Percentiles rank a stretch among this genome's conserved stretches.
These are phyloP conservation scores for Mimosa bimucronata DNA, from an alignment of 306 rosid genomes.

Conservation along the genomic window DNA sequence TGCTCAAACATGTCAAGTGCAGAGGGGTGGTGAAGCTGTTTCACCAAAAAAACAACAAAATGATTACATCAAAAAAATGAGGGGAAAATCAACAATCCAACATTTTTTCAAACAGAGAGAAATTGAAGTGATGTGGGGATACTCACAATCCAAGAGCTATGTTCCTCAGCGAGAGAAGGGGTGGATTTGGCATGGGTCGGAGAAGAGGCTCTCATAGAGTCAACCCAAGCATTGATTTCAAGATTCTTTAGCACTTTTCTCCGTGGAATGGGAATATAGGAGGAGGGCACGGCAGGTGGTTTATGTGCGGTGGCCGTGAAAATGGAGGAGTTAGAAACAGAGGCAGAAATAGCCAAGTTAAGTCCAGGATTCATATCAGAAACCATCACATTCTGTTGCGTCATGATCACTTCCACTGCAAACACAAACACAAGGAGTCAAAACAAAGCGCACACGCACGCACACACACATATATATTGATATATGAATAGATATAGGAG, in stretches of 20 bases:
- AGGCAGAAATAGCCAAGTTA: slow-evolving; percentile 42
- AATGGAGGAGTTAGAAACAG: slow-evolving; percentile 45
- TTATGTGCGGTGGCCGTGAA: slow-evolving; percentile 48
- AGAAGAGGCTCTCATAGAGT: slow-evolving; percentile 92
- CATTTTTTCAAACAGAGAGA: background rate
- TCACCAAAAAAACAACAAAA: background rate
- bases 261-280: slow-evolving; percentile 63
- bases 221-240: slow-evolving; percentile 79
- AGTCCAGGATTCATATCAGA: slow-evolving; percentile 48
- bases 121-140: background rate
- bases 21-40: slow-evolving; percentile 78
- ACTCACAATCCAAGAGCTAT: slow-evolving; percentile 76
- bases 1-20: slow-evolving; percentile 86
- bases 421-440: slow-evolving; percentile 1
- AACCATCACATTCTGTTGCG: slow-evolving; percentile 73
- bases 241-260: slow-evolving; percentile 64
- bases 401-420: slow-evolving; percentile 52
- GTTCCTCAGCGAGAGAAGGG: slow-evolving; percentile 55
- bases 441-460: background rate
- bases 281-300: slow-evolving; percentile 58
- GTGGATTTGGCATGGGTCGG: slow-evolving; percentile 70
- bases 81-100: background rate
- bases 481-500: background rate
- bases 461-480: too few species aligned
- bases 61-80: too few species aligned